phyloP scores from a whole-genome alignment of 352 stramenopile genomes.

The Phytophthora quininea region DNA sequence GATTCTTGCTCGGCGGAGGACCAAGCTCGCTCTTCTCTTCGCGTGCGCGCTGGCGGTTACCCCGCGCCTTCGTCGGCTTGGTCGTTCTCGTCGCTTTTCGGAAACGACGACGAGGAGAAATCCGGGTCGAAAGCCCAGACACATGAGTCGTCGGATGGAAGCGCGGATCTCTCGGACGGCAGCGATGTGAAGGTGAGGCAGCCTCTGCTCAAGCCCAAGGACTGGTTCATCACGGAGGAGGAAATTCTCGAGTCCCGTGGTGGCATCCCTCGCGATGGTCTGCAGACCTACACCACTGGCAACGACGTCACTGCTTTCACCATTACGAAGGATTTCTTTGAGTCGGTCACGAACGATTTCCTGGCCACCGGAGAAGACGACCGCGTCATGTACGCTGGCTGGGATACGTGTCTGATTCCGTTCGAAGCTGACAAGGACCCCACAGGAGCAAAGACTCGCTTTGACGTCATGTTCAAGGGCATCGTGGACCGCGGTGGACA shows the following conservation, averaged over 20 bases:
- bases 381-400: slow-evolving; percentile 50
- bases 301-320: slow-evolving; percentile 55
- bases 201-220: slow-evolving; percentile 36
- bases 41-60: not conserved
- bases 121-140: slow-evolving; percentile 10
- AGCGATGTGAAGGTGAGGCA: slow-evolving; percentile 33
- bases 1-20: not conserved
- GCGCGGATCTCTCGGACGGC: slow-evolving; percentile 18
- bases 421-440: slow-evolving; percentile 36
- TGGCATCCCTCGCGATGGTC: slow-evolving; percentile 35
- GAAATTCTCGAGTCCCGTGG: slow-evolving; percentile 45
- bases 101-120: slow-evolving; percentile 4
- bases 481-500: slow-evolving; percentile 33
- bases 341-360: slow-evolving; percentile 46
- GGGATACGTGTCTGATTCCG: slow-evolving; percentile 53
- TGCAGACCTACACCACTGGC: slow-evolving; percentile 33
- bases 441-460: slow-evolving; percentile 27
- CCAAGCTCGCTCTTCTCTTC: slow-evolving; percentile 1
- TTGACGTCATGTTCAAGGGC: slow-evolving; percentile 36
- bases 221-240: slow-evolving; percentile 51
- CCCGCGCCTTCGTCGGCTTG: slow-evolving; percentile 1
- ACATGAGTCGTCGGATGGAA: not conserved
- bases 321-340: slow-evolving; percentile 52
- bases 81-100: slow-evolving; percentile 14
- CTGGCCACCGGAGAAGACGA: slow-evolving; percentile 20